Evolutionary conservation across 1,139 yeast genomes (phyloP), one percentile per base, ranked within the genome.

Genomic region (Hyphopichia burtonii): DNA sequence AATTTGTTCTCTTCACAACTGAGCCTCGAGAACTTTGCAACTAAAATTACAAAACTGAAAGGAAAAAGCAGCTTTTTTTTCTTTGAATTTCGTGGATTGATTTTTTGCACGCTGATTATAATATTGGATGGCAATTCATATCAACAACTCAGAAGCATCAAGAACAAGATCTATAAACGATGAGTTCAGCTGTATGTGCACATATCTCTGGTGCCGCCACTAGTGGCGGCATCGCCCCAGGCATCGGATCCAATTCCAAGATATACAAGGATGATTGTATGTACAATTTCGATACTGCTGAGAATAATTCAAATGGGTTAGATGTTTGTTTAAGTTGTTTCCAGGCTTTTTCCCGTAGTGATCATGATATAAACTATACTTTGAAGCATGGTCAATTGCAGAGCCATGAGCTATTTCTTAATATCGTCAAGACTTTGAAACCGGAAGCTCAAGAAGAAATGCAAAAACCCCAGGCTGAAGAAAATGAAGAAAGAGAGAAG

Each of bases 261-360:
- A 79, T 89, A 16, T 83, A 79, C 61, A 88, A 87, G 56, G 96
- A 88, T 61, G 95, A 88, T 48, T 88, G 96, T 54, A 83, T 84
- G 72, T 87, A 76, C 66, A 82, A 86, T 40, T 89, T 86, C 56
- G 91, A 83, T 48, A 83, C 87, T 0, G 79, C 90, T 18, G 84
- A 81, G 45, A 81, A 83, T 56, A 68, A 63, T 40, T 61, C 61
- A 0, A 50, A 62, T 10, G 96, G 96, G 0, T 58, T 89, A 17
- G 94, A 86, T 56, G 81, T 88, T 19, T 89, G 96, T 50, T 68
- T 89, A 44, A 55, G 64, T 10, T 81, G 94, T 45, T 86, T 74
- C 58, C 76, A 76, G 41, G 81, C 90, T 1, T 85, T 83, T 42
- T 81, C 93, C 38, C 42, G 78, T 44, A 65, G 69, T 2, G 71